Conservation (phyloP, 139 green algal species). For the Zygnema cylindricum region DNA sequence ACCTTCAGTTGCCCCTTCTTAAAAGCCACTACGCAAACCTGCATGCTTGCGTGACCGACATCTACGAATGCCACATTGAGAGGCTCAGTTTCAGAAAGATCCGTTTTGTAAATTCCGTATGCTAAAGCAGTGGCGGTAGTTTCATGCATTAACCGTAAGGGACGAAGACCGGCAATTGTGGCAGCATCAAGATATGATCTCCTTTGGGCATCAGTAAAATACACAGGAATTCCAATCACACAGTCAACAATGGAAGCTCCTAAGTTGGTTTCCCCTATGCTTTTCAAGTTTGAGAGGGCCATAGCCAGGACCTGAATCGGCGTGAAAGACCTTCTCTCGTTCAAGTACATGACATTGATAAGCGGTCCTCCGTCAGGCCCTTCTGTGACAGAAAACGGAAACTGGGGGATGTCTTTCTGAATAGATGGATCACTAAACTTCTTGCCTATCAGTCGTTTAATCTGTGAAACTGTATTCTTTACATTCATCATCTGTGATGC, state of each 20-base stretch:
- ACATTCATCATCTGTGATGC: slow-evolving; percentile 84
- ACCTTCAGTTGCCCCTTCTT: slow-evolving; percentile 88
- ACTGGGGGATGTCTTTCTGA: slow-evolving; percentile 75
- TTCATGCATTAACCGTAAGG: slow-evolving; percentile 94
- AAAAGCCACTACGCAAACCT: slow-evolving; percentile 90
- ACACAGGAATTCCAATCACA: slow-evolving; percentile 90
- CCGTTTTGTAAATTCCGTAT: slow-evolving; percentile 99
- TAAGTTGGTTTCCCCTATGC: slow-evolving; percentile 86
- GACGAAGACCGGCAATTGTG: slow-evolving; percentile 84
- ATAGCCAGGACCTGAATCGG: slow-evolving; percentile 85
- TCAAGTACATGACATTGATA: slow-evolving; percentile 82
- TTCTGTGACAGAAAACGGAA: slow-evolving; percentile 80
- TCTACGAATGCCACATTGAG: slow-evolving; percentile 95
- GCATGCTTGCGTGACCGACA: slow-evolving; percentile 84
- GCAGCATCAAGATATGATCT: slow-evolving; percentile 67
- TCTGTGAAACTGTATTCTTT: slow-evolving; percentile 88
- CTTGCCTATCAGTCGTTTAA: slow-evolving; percentile 95
- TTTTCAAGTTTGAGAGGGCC: slow-evolving; percentile 89
- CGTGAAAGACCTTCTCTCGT: slow-evolving; percentile 68
- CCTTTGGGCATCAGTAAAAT: slow-evolving; percentile 75
- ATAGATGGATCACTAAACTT: slow-evolving; percentile 84
- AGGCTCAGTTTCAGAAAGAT: slow-evolving; percentile 86
- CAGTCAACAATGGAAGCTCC: slow-evolving; percentile 85
- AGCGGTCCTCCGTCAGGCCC: slow-evolving; percentile 79
- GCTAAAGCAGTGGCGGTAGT: slow-evolving; percentile 92